phyloP scores from a whole-genome alignment of 768 basidiomycete species.

The Astraeus odoratus region DNA sequence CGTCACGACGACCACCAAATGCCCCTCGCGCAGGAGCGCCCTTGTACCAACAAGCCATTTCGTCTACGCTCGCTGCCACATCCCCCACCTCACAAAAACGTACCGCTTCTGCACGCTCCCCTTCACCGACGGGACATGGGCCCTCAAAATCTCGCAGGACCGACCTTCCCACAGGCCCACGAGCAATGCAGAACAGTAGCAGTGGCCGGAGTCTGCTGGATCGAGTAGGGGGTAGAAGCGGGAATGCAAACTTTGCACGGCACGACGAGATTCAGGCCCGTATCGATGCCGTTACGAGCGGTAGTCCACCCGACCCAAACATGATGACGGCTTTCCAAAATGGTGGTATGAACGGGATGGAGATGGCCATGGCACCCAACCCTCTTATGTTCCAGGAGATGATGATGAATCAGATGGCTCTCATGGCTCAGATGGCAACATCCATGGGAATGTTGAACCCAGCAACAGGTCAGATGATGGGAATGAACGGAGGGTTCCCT shows the following conservation, averaged over 20 bases:
- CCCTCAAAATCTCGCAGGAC: conserved; percentile 68
- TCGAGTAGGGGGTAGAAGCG: conserved; percentile 59
- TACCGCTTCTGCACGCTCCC: conserved; percentile 56
- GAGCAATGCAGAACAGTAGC: conserved; percentile 55
- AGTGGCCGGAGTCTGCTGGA: conserved; percentile 66
- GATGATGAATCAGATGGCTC: conserved; percentile 87
- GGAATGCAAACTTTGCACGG: conserved; percentile 27
- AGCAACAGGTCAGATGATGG: conserved; percentile 47
- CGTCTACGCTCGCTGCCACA: conserved; percentile 49
- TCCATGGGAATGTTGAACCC: conserved; percentile 75
- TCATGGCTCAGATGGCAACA: conserved; percentile 90
- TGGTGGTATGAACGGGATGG: conserved; percentile 37
- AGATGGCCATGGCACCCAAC: conserved; percentile 42
- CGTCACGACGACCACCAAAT: conserved; percentile 34
- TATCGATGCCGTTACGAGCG: conserved; percentile 70
- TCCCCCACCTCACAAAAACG: conserved; percentile 54
- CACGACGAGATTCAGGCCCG: conserved; percentile 72
- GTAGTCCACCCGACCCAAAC: conserved; percentile 29
- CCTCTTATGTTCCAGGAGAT: conserved; percentile 79
- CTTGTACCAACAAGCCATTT: conserved; percentile 70
- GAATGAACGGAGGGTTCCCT: conserved; percentile 50
- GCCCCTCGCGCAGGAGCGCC: conserved; percentile 41
- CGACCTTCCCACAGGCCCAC: conserved; percentile 78
- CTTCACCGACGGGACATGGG: conserved; percentile 53
- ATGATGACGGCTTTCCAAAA: conserved; percentile 42